These are phyloP conservation scores for Nitzschia sp. DNA, from an alignment of 108 stramenopile species.

Conservation along the genomic window DNA sequence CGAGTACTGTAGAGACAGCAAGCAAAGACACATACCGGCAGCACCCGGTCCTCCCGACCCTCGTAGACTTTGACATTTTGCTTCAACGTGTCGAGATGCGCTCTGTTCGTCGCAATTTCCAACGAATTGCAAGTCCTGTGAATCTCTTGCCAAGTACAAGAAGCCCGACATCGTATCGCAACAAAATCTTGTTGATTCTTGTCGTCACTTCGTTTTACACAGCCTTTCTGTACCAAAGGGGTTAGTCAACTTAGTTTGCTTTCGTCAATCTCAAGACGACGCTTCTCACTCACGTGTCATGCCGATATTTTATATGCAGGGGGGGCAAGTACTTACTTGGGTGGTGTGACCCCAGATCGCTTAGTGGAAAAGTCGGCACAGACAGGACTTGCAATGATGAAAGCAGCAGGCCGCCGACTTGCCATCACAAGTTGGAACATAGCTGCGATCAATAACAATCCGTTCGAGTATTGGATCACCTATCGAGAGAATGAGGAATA, in stretches of 20 bases:
- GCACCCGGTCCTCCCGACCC: background rate
- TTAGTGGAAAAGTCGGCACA: background rate
- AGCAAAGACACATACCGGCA: background rate
- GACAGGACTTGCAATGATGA: conserved; percentile 28
- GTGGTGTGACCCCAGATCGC: background rate
- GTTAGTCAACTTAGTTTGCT: no score
- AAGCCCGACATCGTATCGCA: conserved; percentile 60
- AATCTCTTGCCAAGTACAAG: background rate
- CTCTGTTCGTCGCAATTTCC: conserved; percentile 35
- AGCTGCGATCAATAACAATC: conserved; percentile 94
- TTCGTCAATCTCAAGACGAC: no score
- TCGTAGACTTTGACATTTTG: background rate
- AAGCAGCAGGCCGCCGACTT: conserved; percentile 29
- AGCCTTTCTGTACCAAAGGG: conserved; percentile 71
- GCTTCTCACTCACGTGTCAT: no score
- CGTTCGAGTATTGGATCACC: conserved; percentile 92
- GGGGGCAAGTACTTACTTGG: conserved; percentile 42
- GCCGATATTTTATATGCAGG: no score
- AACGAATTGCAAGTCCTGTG: conserved; percentile 23
- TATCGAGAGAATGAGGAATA: conserved; percentile 82
- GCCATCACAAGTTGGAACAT: conserved; percentile 86
- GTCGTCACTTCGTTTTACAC: conserved; percentile 67
- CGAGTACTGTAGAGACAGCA: background rate
- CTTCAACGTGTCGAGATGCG: conserved; percentile 11
- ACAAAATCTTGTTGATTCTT: conserved; percentile 58